These are phyloP conservation scores for Colletotrichum tofieldiae DNA, from an alignment of 2,329 filamentous ascomycete genomes.

Conservation along the genomic window DNA sequence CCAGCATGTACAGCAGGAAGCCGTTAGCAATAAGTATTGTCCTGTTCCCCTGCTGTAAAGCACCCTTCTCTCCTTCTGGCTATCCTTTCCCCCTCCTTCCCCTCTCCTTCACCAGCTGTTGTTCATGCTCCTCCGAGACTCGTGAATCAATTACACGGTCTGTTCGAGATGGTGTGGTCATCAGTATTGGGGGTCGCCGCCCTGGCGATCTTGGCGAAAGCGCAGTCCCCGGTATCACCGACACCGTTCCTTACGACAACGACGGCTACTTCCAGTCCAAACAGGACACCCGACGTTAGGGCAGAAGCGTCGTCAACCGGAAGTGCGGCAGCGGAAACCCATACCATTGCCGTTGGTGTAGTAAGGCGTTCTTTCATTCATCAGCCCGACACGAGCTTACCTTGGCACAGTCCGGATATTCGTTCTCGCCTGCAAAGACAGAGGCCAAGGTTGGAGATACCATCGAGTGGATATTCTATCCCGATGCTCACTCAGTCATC, in stretches of 20 bases:
- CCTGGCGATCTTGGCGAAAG: slow-evolving; percentile 16
- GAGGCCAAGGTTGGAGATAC: slow-evolving; percentile 62
- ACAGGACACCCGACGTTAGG: background rate
- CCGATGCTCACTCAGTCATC: slow-evolving; percentile 75
- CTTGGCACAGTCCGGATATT: slow-evolving; percentile 48
- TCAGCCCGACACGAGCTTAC: background rate
- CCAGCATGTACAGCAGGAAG: background rate
- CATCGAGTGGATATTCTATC: slow-evolving; percentile 74
- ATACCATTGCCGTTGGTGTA: slow-evolving; percentile 41
- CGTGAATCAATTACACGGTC: background rate
- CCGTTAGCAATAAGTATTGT: slow-evolving; percentile 34
- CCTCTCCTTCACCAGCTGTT: background rate
- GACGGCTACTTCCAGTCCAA: background rate
- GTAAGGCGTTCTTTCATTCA: slow-evolving; percentile 5
- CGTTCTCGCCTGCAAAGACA: slow-evolving; percentile 51
- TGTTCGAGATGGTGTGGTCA: slow-evolving; percentile 20
- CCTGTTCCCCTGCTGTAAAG: background rate
- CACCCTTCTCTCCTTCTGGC: background rate
- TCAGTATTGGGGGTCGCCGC: slow-evolving; percentile 8
- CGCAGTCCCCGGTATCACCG: slow-evolving; percentile 28
- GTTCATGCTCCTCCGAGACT: background rate
- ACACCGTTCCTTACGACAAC: slow-evolving; percentile 21
- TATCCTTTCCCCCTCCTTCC: background rate
- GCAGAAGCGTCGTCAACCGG: background rate
- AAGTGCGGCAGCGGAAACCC: slow-evolving; percentile 11